Conservation (phyloP, 2,329 filamentous ascomycete genomes). For the Trichoderma pleuroti region DNA sequence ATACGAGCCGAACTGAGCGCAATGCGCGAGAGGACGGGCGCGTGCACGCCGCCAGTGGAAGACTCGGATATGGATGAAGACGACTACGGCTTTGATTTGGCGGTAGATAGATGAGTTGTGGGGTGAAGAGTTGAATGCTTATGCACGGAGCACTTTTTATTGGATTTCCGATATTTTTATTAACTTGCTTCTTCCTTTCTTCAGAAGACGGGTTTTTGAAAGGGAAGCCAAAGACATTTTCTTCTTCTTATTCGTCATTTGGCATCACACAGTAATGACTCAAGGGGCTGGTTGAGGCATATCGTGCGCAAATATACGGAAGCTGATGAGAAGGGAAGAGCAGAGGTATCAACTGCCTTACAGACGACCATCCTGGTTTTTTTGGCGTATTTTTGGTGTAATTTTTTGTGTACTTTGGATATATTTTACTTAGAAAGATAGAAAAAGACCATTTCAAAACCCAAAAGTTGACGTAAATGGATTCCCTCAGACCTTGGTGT, state of each 20-base stretch:
- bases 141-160: not conserved
- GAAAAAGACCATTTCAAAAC: not conserved
- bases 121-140: not conserved
- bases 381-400: not conserved
- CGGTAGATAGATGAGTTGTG: not conserved
- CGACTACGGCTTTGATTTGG: constrained; percentile 8
- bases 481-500: not conserved
- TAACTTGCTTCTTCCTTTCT: too few species aligned
- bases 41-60: constrained; percentile 9
- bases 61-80: constrained; percentile 11
- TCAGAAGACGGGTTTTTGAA: too few species aligned
- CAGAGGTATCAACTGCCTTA: not conserved
- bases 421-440: not conserved
- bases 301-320: too few species aligned
- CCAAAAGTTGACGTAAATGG: not conserved
- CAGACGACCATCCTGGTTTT: not conserved
- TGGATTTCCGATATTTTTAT: not conserved
- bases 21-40: constrained; percentile 17
- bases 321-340: too few species aligned
- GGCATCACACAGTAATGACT: too few species aligned
- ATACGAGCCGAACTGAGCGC: constrained; percentile 19
- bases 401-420: not conserved
- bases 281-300: too few species aligned
- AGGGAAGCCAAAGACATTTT: too few species aligned
- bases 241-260: too few species aligned